A percentile compares a stretch with the other conserved stretches of the same genome.
These are phyloP conservation scores for Phoma sp. DNA, from an alignment of 2,329 filamentous ascomycete genomes.

Conservation along the genomic window DNA sequence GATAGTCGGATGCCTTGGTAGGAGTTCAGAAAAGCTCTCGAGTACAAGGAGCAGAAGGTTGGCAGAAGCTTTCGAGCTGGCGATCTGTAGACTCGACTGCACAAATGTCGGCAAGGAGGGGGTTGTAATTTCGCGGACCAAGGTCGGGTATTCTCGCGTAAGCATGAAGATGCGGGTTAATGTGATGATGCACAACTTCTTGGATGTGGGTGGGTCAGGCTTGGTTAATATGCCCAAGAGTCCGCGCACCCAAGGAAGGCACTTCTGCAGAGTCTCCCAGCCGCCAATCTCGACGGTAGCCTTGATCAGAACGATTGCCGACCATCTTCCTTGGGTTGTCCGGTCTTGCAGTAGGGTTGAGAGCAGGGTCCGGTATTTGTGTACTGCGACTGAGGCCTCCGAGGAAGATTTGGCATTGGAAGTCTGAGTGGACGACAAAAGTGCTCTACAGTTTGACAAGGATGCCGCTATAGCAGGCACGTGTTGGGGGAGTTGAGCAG, in stretches of 20 bases:
- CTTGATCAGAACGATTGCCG: slow-evolving; percentile 80
- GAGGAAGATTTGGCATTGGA: slow-evolving; percentile 67
- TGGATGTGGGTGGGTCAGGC: slow-evolving; percentile 75
- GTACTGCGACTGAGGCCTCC: slow-evolving; percentile 73
- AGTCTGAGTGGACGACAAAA: slow-evolving; percentile 67
- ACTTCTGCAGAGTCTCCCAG: slow-evolving; percentile 78
- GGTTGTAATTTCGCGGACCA: slow-evolving; percentile 86
- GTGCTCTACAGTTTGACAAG: slow-evolving; percentile 60
- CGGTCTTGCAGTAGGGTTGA: slow-evolving; percentile 80
- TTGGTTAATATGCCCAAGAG: slow-evolving; percentile 80
- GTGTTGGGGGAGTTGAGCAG: slow-evolving; percentile 75
- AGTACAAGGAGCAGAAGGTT: slow-evolving; percentile 70
- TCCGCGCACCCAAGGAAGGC: slow-evolving; percentile 77
- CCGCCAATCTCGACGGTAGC: slow-evolving; percentile 81
- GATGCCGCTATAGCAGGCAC: slow-evolving; percentile 70
- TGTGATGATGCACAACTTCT: slow-evolving; percentile 77
- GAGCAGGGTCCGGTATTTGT: slow-evolving; percentile 81
- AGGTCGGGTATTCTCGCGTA: slow-evolving; percentile 80
- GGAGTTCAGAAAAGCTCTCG: slow-evolving; percentile 71
- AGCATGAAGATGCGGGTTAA: slow-evolving; percentile 84
- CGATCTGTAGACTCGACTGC: slow-evolving; percentile 72
- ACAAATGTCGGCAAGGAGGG: slow-evolving; percentile 79
- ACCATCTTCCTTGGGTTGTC: slow-evolving; percentile 75
- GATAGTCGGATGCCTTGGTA: slow-evolving; percentile 82
- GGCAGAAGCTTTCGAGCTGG: slow-evolving; percentile 26